Evolutionary conservation across 768 basidiomycete species (phyloP).

Genomic region (Pholiota microspora): DNA sequence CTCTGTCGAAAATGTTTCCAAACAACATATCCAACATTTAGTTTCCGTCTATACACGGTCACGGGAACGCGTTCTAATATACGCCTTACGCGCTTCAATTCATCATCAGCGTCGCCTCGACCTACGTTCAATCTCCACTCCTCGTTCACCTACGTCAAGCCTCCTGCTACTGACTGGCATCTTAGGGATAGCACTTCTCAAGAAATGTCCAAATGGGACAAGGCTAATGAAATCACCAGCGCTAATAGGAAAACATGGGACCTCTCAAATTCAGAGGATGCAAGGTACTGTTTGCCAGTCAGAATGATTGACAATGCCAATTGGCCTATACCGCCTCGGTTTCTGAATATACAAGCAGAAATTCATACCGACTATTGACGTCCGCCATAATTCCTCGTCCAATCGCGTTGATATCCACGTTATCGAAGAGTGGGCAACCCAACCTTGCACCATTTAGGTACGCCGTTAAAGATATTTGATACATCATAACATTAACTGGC

Average conservation of each 20-base stretch:
- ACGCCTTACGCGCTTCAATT: conserved; percentile 4
- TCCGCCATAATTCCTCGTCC: conserved; percentile 65
- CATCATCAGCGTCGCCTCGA: conserved; percentile 8
- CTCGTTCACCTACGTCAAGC: conserved; percentile 31
- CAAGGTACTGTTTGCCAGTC: conserved; percentile 11
- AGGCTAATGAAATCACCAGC: conserved; percentile 26
- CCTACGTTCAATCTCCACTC: conserved; percentile 22
- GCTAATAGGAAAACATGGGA: conserved; percentile 37
- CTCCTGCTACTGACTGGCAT: conserved; percentile 43
- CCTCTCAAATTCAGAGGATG: conserved; percentile 18
- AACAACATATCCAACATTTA: neutral
- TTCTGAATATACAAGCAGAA: conserved; percentile 20
- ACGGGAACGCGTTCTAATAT: conserved; percentile 10
- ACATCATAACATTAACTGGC: neutral
- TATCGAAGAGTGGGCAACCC: conserved; percentile 45
- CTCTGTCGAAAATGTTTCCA: neutral
- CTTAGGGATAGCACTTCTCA: conserved; percentile 36
- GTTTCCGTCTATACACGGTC: conserved; percentile 11
- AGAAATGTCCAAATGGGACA: conserved; percentile 8
- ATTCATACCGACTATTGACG: conserved; percentile 50
- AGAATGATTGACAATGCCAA: too few relatives aligned
- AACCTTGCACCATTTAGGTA: conserved; percentile 73
- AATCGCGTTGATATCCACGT: conserved; percentile 63
- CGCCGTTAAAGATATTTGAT: conserved; percentile 6
- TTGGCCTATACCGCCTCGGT: neutral